phyloP scores from a whole-genome alignment of 306 rosid genomes.

The Cucurbita pepo region DNA sequence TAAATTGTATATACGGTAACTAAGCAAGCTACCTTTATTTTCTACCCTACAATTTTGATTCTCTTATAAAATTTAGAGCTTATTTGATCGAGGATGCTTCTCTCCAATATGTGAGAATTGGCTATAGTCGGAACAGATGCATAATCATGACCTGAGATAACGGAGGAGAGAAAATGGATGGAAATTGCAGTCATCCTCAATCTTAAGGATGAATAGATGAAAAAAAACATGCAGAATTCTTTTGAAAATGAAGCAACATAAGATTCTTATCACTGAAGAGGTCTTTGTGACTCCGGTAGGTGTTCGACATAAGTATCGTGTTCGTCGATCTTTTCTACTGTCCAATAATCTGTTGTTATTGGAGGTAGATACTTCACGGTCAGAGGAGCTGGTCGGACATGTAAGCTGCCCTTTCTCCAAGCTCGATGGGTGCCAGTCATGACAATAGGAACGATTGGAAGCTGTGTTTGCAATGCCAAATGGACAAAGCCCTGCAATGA shows the following conservation, averaged over 20 bases:
- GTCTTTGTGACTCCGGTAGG: conserved; percentile 37
- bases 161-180: too few species aligned
- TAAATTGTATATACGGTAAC: too few species aligned
- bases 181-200: too few species aligned
- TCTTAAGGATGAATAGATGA: background rate
- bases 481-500: conserved; percentile 49
- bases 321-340: conserved; percentile 29
- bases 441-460: conserved; percentile 47
- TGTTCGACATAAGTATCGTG: conserved; percentile 25
- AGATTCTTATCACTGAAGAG: conserved; percentile 13
- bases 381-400: conserved; percentile 33
- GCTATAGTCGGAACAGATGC: too few species aligned
- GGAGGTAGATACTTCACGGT: conserved; percentile 39
- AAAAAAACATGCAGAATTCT: conserved; percentile 2
- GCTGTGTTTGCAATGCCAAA: conserved; percentile 43
- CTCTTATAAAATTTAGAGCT: too few species aligned
- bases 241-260: background rate
- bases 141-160: too few species aligned
- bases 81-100: too few species aligned
- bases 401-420: conserved; percentile 52
- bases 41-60: too few species aligned
- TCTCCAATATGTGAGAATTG: too few species aligned
- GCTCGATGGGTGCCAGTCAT: conserved; percentile 44
- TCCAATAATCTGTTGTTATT: conserved; percentile 34
- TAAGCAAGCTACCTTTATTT: too few species aligned